A percentile compares a stretch with the other conserved stretches of the same genome.
phyloP scores from a whole-genome alignment of 2,329 filamentous ascomycete genomes.

The Thielaviopsis cerberus region DNA sequence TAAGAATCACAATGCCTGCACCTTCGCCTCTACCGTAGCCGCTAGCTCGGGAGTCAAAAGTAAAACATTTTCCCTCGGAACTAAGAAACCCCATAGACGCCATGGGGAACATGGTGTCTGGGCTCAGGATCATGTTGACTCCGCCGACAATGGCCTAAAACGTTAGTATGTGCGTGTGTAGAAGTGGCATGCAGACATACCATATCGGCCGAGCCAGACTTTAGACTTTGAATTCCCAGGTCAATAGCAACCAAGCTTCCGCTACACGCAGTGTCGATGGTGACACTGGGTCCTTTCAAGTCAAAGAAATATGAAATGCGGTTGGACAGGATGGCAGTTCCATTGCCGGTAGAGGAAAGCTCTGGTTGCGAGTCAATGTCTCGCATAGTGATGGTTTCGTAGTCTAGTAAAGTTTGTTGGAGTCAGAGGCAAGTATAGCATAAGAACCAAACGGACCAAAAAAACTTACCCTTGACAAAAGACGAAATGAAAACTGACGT shows the following conservation, averaged over 20 bases:
- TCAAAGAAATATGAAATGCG: slow-evolving; percentile 37
- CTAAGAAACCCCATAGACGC: slow-evolving; percentile 34
- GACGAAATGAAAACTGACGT: slow-evolving; percentile 32
- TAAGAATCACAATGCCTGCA: slow-evolving; percentile 38
- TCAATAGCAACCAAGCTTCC: slow-evolving; percentile 36
- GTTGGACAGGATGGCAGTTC: slow-evolving; percentile 35
- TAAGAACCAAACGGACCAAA: no score
- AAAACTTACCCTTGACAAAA: slow-evolving; percentile 27
- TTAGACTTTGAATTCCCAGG: slow-evolving; percentile 27
- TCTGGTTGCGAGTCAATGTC: slow-evolving; percentile 31
- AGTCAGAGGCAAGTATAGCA: no score
- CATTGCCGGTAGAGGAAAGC: slow-evolving; percentile 34
- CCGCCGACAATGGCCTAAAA: slow-evolving; percentile 30
- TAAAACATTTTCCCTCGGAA: slow-evolving; percentile 30
- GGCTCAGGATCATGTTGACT: slow-evolving; percentile 33
- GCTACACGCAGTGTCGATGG: slow-evolving; percentile 41
- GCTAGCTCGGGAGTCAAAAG: slow-evolving; percentile 39
- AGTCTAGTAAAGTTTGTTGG: slow-evolving; percentile 24
- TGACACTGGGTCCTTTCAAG: slow-evolving; percentile 35
- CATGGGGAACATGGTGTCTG: slow-evolving; percentile 38
- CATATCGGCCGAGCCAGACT: slow-evolving; percentile 22
- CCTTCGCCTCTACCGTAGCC: slow-evolving; percentile 50
- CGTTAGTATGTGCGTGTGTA: not conserved
- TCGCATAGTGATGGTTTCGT: slow-evolving; percentile 30
- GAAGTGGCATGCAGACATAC: slow-evolving; percentile 12